These are phyloP conservation scores for Gentiana dahurica DNA, from an alignment of 257 asterid genomes.

Conservation along the genomic window DNA sequence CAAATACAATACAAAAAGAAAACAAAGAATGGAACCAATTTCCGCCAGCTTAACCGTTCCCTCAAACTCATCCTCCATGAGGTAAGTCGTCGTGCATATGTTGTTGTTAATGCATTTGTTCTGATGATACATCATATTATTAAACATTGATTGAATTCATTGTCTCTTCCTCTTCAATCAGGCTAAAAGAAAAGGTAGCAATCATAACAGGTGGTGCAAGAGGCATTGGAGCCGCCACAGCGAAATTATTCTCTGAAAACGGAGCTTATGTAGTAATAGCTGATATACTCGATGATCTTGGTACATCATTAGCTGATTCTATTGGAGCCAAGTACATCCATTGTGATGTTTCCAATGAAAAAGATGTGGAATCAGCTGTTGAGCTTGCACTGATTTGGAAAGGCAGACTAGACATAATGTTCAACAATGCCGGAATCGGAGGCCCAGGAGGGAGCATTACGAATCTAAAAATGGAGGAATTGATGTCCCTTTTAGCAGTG, in stretches of 20 bases:
- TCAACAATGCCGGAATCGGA: slow-evolving; percentile 71
- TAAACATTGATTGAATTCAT: neutral
- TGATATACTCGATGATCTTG: slow-evolving; percentile 49
- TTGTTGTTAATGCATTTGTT: neutral
- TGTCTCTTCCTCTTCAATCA: neutral
- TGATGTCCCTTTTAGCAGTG: slow-evolving; percentile 29
- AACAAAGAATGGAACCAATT: slow-evolving; percentile 4
- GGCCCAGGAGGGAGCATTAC: slow-evolving; percentile 77
- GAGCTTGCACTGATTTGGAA: slow-evolving; percentile 42
- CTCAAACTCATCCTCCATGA: slow-evolving; percentile 7
- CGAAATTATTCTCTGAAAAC: slow-evolving; percentile 37
- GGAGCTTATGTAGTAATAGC: slow-evolving; percentile 66
- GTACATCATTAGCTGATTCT: slow-evolving; percentile 34
- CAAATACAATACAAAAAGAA: neutral
- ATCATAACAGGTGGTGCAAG: slow-evolving; percentile 81
- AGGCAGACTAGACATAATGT: slow-evolving; percentile 66
- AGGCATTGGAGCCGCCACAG: slow-evolving; percentile 83
- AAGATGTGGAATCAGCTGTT: slow-evolving; percentile 44
- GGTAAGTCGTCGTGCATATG: slow-evolving; percentile 3
- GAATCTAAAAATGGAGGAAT: slow-evolving; percentile 35
- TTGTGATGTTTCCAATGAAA: slow-evolving; percentile 61
- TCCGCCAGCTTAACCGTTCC: neutral
- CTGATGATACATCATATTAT: neutral
- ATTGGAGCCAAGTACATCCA: slow-evolving; percentile 42
- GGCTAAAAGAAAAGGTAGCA: slow-evolving; percentile 56